These are phyloP conservation scores for Endoconidiophora laricicola DNA, from an alignment of 2,329 filamentous ascomycete genomes.

Conservation along the genomic window DNA sequence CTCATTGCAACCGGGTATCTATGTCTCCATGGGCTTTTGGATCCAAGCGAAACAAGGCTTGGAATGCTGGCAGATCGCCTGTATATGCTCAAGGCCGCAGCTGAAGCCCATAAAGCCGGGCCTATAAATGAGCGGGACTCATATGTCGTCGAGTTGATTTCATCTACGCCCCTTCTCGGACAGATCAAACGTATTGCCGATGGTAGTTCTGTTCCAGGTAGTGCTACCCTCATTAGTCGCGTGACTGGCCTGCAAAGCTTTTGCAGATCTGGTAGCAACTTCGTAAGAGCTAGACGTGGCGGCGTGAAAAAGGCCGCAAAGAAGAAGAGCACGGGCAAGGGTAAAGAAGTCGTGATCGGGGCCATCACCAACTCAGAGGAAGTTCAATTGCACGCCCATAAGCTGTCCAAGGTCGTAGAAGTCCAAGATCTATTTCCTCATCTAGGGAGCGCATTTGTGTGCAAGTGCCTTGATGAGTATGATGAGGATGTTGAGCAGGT, in stretches of 20 bases:
- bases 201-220: constrained; percentile 33
- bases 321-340: constrained; percentile 42
- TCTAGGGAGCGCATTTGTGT: constrained; percentile 66
- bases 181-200: constrained; percentile 34
- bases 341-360: constrained; percentile 34
- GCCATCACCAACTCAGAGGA: constrained; percentile 25
- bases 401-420: constrained; percentile 69
- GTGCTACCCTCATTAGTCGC: background rate
- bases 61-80: constrained; percentile 69
- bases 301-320: background rate
- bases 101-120: constrained; percentile 44
- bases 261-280: constrained; percentile 19
- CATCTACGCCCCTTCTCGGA: constrained; percentile 60
- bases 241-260: background rate
- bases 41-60: constrained; percentile 48
- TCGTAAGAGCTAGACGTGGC: constrained; percentile 21
- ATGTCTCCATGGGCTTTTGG: constrained; percentile 53
- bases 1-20: constrained; percentile 62
- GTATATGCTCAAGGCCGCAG: constrained; percentile 59
- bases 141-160: constrained; percentile 67
- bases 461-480: constrained; percentile 66
- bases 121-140: constrained; percentile 45
- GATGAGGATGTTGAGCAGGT: constrained; percentile 61
- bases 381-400: constrained; percentile 50
- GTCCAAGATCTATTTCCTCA: constrained; percentile 90